Evolutionary conservation across 2,329 filamentous ascomycete species (phyloP).

Genomic region (Venturiaceae sp.): DNA sequence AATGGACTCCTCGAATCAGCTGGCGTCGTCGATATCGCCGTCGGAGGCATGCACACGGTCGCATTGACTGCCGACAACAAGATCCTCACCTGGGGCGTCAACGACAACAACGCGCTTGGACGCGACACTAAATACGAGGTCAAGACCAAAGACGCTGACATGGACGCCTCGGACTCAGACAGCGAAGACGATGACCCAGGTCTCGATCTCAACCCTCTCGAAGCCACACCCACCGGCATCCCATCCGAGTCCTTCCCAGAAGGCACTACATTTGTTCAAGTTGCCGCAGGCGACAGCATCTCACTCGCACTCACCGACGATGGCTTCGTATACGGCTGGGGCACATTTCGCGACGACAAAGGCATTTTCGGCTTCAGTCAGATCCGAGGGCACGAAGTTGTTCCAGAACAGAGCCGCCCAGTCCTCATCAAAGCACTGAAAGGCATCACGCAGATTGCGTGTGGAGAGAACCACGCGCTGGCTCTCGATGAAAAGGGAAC

Average conservation of each 20-base stretch:
- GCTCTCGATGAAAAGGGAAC: slow-evolving; percentile 56
- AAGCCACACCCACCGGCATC: slow-evolving; percentile 57
- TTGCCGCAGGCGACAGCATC: slow-evolving; percentile 64
- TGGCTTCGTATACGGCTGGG: slow-evolving; percentile 74
- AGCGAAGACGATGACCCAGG: slow-evolving; percentile 46
- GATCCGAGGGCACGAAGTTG: slow-evolving; percentile 24
- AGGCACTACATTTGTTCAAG: slow-evolving; percentile 54
- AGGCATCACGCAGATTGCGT: slow-evolving; percentile 54
- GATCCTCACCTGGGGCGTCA: slow-evolving; percentile 80
- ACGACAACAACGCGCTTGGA: slow-evolving; percentile 73
- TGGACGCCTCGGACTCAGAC: slow-evolving; percentile 34
- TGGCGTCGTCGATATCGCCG: slow-evolving; percentile 64
- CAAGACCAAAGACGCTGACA: slow-evolving; percentile 38
- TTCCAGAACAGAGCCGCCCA: slow-evolving; percentile 43
- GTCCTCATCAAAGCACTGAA: slow-evolving; percentile 51
- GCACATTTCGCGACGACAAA: slow-evolving; percentile 65
- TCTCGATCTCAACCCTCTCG: slow-evolving; percentile 59
- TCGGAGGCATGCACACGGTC: slow-evolving; percentile 73
- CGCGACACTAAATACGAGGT: slow-evolving; percentile 47
- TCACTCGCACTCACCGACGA: slow-evolving; percentile 68
- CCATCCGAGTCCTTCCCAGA: slow-evolving; percentile 46
- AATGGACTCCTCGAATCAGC: slow-evolving; percentile 52
- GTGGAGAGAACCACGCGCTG: slow-evolving; percentile 62
- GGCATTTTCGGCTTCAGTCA: slow-evolving; percentile 56
- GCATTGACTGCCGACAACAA: slow-evolving; percentile 72